Conservation (phyloP, 345 rosid species). For the Gossypium herbaceum region DNA sequence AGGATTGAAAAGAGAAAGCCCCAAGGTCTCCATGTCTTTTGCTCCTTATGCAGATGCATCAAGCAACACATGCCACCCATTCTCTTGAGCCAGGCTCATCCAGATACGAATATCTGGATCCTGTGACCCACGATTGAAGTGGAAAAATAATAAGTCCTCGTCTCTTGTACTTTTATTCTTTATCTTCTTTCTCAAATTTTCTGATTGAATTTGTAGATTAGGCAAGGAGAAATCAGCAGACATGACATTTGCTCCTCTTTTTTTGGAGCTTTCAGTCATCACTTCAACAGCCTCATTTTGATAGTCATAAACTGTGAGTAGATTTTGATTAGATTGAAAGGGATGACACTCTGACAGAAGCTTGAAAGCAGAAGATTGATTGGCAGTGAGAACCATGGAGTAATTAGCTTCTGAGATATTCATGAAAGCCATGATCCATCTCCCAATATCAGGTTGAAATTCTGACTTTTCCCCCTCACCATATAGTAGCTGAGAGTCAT, state of each 20-base stretch:
- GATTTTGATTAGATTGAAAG: constrained; percentile 43
- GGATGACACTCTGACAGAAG: constrained; percentile 66
- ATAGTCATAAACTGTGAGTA: constrained; percentile 77
- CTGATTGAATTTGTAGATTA: constrained; percentile 36
- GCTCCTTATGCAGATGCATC: constrained; percentile 71
- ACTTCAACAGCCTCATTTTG: constrained; percentile 61
- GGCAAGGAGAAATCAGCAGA: constrained; percentile 77
- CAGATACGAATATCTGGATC: constrained; percentile 65
- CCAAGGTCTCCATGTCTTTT: constrained; percentile 90
- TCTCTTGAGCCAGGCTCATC: constrained; percentile 69
- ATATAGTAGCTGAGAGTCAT: constrained; percentile 29
- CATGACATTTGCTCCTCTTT: constrained; percentile 49
- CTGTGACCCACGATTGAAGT: constrained; percentile 69
- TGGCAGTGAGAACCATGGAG: constrained; percentile 57
- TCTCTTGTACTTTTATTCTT: constrained; percentile 28
- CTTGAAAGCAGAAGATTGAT: constrained; percentile 70
- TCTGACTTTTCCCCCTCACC: constrained; percentile 41
- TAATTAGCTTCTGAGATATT: constrained; percentile 74
- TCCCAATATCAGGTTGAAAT: constrained; percentile 42
- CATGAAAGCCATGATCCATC: constrained; percentile 63
- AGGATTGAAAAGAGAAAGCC: constrained; percentile 73
- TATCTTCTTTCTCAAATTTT: constrained; percentile 50
- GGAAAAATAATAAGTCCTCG: constrained; percentile 78
- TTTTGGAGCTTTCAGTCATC: constrained; percentile 53
- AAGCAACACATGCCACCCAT: constrained; percentile 79